A percentile compares a stretch with the other conserved stretches of the same genome.
Evolutionary conservation across 768 basidiomycete species (phyloP).

Genomic region (Agaricus blazei): DNA sequence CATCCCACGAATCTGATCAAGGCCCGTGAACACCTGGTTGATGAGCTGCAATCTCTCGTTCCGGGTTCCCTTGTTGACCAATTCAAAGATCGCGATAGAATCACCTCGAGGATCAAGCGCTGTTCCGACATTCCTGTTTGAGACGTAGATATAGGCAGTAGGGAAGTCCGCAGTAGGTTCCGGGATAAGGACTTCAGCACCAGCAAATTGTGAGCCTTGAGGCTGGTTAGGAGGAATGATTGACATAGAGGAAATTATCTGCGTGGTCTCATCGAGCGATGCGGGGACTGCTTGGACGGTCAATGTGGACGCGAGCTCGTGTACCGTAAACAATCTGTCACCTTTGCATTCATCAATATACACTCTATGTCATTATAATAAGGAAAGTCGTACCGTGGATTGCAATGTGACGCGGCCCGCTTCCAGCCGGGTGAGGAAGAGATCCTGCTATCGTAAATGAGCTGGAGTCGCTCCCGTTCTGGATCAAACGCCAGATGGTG

Average conservation of each 20-base stretch:
- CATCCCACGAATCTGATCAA: slow-evolving; percentile 62
- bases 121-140: slow-evolving; percentile 55
- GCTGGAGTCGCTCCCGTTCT: slow-evolving; percentile 38
- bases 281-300: slow-evolving; percentile 53
- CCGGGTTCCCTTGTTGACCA: slow-evolving; percentile 22
- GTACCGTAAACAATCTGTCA: slow-evolving; percentile 44
- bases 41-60: slow-evolving; percentile 23
- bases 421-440: slow-evolving; percentile 56
- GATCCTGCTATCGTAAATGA: slow-evolving; percentile 53
- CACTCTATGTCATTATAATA: slow-evolving; percentile 28
- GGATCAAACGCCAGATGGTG: slow-evolving; percentile 61
- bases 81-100: slow-evolving; percentile 45
- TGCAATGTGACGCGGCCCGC: slow-evolving; percentile 50
- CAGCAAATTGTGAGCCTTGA: slow-evolving; percentile 35
- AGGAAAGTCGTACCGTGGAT: slow-evolving; percentile 26
- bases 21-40: slow-evolving; percentile 14
- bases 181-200: slow-evolving; percentile 62
- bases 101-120: slow-evolving; percentile 48
- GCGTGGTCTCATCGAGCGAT: slow-evolving; percentile 45
- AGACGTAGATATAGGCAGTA: slow-evolving; percentile 54
- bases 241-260: slow-evolving; percentile 43
- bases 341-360: slow-evolving; percentile 23
- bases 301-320: slow-evolving; percentile 53
- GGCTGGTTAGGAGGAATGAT: slow-evolving; percentile 38
- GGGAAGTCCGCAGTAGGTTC: slow-evolving; percentile 40